These are phyloP conservation scores for Phoma sp. DNA, from an alignment of 2,329 filamentous ascomycete species.

Conservation along the genomic window DNA sequence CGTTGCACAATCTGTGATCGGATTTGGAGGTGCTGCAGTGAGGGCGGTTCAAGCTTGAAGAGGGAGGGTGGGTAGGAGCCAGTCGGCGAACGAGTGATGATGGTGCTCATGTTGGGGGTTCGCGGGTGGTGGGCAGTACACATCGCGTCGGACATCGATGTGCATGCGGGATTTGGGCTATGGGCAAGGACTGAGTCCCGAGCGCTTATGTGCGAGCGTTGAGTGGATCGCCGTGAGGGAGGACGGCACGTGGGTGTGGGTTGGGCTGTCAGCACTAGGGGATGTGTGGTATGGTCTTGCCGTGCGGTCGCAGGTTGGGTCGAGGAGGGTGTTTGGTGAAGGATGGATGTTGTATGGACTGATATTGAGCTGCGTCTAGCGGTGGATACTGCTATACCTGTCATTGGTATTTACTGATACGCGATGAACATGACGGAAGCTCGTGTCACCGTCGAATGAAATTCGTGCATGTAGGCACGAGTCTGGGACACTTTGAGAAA, in stretches of 20 bases:
- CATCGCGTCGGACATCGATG: background rate
- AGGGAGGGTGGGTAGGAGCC: background rate
- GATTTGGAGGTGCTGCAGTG: background rate
- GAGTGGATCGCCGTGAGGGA: conserved; percentile 2
- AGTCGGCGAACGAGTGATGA: no score
- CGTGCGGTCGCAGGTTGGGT: conserved; percentile 11
- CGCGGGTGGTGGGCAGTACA: background rate
- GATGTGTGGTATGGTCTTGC: background rate
- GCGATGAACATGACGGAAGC: no score
- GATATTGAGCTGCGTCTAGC: background rate
- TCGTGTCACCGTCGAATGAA: no score
- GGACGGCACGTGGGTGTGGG: conserved; percentile 13
- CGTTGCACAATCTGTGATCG: background rate
- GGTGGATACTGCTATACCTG: no score
- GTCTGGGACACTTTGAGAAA: no score
- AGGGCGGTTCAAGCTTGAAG: background rate
- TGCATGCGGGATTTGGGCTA: background rate
- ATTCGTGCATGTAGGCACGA: no score
- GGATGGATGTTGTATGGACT: background rate
- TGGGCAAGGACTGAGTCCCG: background rate
- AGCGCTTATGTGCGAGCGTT: conserved; percentile 11
- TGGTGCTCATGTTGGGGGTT: background rate
- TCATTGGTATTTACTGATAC: no score
- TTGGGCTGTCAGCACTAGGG: background rate
- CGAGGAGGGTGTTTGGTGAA: background rate